phyloP scores from a whole-genome alignment of 208 protist species.

The Acanthamoeba lenticulata region DNA sequence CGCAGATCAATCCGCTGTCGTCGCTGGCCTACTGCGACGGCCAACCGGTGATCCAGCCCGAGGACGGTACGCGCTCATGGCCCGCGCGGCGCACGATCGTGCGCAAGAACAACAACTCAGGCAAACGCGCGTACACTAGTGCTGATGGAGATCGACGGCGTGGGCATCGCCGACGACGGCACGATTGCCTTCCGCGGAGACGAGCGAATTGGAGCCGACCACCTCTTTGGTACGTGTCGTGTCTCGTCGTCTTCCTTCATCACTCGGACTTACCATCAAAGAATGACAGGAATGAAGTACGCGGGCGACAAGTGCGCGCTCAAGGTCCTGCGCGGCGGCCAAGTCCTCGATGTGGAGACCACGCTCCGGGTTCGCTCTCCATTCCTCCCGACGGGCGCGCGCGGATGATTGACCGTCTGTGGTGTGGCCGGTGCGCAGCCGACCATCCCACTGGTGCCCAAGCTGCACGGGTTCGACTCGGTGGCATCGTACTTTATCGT shows the following conservation, averaged over 20 bases:
- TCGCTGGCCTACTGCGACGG: constrained; percentile 13
- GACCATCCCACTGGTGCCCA: neutral
- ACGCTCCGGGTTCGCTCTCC: constrained; percentile 3
- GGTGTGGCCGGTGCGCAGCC: neutral
- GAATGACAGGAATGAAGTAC: constrained; percentile 64
- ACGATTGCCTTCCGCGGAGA: constrained; percentile 69
- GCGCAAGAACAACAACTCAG: too few species aligned
- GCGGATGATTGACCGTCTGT: neutral
- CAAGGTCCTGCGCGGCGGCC: constrained; percentile 35
- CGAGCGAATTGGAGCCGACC: constrained; percentile 33
- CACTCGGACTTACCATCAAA: neutral
- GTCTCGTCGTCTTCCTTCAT: neutral
- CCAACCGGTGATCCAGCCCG: neutral
- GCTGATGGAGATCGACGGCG: constrained; percentile 65
- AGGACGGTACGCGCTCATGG: too few species aligned
- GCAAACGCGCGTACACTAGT: neutral
- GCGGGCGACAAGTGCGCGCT: constrained; percentile 47
- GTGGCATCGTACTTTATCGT: constrained; percentile 53
- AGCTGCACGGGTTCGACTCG: constrained; percentile 51
- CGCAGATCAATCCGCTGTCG: constrained; percentile 41
- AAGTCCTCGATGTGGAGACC: constrained; percentile 30
- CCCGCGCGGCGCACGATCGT: too few species aligned
- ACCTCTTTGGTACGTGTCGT: constrained; percentile 50
- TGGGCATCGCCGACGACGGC: constrained; percentile 71
- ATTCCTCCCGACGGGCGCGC: neutral